Conservation (phyloP, 2,329 filamentous ascomycete species). For the Monosporascus ibericus region DNA sequence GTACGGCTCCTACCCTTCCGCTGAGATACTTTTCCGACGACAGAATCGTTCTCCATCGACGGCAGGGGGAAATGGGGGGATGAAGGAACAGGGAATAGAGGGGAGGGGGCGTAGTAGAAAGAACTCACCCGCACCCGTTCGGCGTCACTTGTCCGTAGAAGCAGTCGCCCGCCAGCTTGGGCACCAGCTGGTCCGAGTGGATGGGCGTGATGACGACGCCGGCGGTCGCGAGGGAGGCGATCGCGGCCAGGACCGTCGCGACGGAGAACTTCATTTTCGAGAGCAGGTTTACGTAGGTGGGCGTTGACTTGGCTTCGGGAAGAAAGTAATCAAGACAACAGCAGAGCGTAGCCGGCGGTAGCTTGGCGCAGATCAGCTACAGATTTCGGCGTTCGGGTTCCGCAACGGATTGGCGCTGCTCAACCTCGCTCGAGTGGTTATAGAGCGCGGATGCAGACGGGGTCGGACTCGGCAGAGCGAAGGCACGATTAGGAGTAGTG, state of each 20-base stretch:
- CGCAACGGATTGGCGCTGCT: too few relatives aligned
- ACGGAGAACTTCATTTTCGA: slow-evolving; percentile 35
- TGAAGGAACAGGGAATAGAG: not conserved
- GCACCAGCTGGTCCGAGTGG: slow-evolving; percentile 43
- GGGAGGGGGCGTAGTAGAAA: not conserved
- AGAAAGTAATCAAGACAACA: too few relatives aligned
- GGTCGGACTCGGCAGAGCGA: too few relatives aligned
- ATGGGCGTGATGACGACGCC: slow-evolving; percentile 52
- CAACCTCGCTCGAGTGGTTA: too few relatives aligned
- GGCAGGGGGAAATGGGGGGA: not conserved
- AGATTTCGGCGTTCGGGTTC: too few relatives aligned
- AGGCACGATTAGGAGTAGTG: too few relatives aligned
- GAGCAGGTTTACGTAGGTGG: too few relatives aligned
- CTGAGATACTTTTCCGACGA: too few relatives aligned
- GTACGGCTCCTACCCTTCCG: not conserved
- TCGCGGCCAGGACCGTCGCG: slow-evolving; percentile 35
- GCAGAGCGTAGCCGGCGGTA: too few relatives aligned
- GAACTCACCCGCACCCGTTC: slow-evolving; percentile 49
- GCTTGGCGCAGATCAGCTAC: too few relatives aligned
- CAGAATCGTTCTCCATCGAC: not conserved
- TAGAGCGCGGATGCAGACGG: too few relatives aligned
- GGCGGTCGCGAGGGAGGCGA: slow-evolving; percentile 41
- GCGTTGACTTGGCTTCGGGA: too few relatives aligned
- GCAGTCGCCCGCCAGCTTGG: slow-evolving; percentile 43
- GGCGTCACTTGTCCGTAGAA: slow-evolving; percentile 51